Evolutionary conservation across 225 moss, liverwort and hornwort species (phyloP).

Genomic region (Thuidium tamariscinum): DNA sequence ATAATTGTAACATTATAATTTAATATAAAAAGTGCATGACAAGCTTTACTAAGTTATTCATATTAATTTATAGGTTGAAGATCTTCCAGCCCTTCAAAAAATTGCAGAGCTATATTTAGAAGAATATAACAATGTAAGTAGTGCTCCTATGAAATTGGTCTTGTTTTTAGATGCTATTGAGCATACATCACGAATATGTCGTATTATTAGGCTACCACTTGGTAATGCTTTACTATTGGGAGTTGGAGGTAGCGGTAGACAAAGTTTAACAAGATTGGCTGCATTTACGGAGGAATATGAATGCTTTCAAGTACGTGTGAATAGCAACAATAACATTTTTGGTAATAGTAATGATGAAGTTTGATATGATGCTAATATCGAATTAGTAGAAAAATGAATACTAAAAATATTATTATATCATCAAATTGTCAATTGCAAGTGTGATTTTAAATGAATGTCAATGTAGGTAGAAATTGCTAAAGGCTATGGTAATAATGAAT

Average conservation of each 20-base stretch:
- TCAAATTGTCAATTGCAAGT: neutral
- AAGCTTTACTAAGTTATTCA: too few species aligned
- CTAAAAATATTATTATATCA: neutral
- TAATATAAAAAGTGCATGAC: accelerated
- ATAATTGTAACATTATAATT: neutral
- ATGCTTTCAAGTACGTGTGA: neutral
- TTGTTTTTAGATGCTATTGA: constrained; percentile 90
- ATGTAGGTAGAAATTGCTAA: constrained; percentile 61
- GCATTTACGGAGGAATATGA: constrained; percentile 51
- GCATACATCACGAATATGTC: constrained; percentile 73
- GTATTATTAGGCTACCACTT: constrained; percentile 71
- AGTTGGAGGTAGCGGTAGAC: constrained; percentile 86
- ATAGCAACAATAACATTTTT: neutral
- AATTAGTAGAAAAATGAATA: neutral
- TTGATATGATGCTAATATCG: neutral
- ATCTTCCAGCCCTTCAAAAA: constrained; percentile 48
- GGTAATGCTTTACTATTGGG: constrained; percentile 82
- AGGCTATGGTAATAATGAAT: constrained; percentile 91
- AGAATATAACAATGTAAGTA: constrained; percentile 62
- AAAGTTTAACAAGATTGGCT: constrained; percentile 72
- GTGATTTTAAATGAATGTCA: too few species aligned
- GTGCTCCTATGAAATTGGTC: constrained; percentile 85
- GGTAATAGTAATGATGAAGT: neutral
- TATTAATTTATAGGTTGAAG: constrained; percentile 27
- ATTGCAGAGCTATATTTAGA: constrained; percentile 55